Base-by-base conservation (phyloP, 1,284 basidiomycete species). In the Heterobasidion parviporum region DNA sequence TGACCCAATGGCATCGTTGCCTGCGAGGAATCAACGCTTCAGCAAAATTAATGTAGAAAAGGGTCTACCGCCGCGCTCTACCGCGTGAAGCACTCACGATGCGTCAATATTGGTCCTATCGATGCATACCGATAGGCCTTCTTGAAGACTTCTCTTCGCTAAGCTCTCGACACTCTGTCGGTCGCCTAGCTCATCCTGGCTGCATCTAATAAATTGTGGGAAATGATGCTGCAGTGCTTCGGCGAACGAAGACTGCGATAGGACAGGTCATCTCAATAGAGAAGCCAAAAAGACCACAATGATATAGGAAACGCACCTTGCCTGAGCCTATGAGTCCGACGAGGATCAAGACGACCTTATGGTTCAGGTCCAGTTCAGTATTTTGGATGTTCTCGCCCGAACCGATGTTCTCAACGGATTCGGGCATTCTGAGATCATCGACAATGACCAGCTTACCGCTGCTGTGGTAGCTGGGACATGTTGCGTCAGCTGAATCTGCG, bases 41-140 rank as follows among this genome's bases (percentile, higher is more conserved):
- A 54, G 52, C 9, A 51, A 52, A 32, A 50, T 41, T 46, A 48
- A 32, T 49, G 18, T 26, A 15, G 35, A 52, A n/a, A 41, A 33
- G 32, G 20, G 44, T 46, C 45, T 10, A 7, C 47, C 3, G 16
- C 6, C 18, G 32, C 15, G 15, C 15, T 9, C 6, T 14, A 47
- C 52, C 34, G 50, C 15, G 9, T 32, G 16, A 6, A 38, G 52
- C 14, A 74, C 84, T 69, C 65, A 87, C 86, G 65, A 66, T 53
- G 74, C 72, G 65, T 88, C 79, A 60, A 89, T 78, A 69, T 89
- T 89, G 16, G 84, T 85, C 57, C 87, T 76, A 64, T 89, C 87
- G 52, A 89, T 79, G 65, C 83, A 86, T n/a, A 85, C 81, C 15
- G 83, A 87, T 45, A 72, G 65, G 20, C 85, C 84, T 60, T 77